Base-by-base conservation (phyloP, 2,329 filamentous ascomycete species). In the Cladobotryum protrusum region DNA sequence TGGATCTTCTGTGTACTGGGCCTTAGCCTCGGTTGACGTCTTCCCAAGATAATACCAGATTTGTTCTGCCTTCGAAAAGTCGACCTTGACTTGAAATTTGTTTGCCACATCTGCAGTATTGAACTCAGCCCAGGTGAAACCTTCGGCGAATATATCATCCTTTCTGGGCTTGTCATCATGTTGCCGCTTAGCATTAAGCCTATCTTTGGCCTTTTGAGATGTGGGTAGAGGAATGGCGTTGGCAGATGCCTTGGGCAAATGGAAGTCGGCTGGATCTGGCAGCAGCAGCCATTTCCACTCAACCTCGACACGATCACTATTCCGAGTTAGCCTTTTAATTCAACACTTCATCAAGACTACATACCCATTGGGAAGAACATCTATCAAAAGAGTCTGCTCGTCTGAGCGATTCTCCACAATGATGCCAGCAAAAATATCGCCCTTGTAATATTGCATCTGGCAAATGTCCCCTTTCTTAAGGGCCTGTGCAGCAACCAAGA, bases 31-130 rank as follows among this genome's bases (percentile, higher is more conserved):
- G 6, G 92, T 96, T 18, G 92, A 97, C 17, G 79, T 81, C 64
- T 82, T 82, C 32, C 89, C 89, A 53, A 99, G 77, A 65, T 96
- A 97, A 70, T 89, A 81, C 89, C 91, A 97, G 15, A 96, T 67
- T 63, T 88, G 85, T 54, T 92, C 80, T 14, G 83, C 76, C 63
- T 86, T 87, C 53, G 69, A 69, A 8, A 96, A 67, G 61, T 95
- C 82, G 51, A 95, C 73, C 67, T 84, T 87, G 62, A 75, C 77
- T 65, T 87, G 82, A 48, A 72, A 74, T 54, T 73, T 73, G 59
- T 85, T 86, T 54, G 62, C 63, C 46, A 76, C 71, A 39, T 79
- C 74, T 58, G 79, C 76, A 44, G 78, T 78, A 60, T 87, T 79
- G 67, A 95, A 96, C 63, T 96, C 91, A 47, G 85, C 81, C 87